These are phyloP conservation scores for Heterobasidion occidentale DNA, from an alignment of 1,284 basidiomycete species.

Conservation along the genomic window DNA sequence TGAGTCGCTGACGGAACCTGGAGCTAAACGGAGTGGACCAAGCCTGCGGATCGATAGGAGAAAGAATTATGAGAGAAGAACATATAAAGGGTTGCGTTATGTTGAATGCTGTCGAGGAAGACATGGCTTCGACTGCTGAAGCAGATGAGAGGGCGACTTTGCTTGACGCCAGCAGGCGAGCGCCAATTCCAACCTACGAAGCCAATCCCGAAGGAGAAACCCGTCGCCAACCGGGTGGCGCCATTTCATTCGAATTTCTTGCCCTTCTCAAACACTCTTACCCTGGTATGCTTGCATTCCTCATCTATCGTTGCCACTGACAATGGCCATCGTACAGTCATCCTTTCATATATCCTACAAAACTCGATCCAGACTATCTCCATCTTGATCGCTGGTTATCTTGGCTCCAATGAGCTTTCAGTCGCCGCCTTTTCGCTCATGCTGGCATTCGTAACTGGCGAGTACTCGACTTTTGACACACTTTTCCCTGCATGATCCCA, in stretches of 20 bases:
- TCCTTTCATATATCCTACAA: constrained; percentile 61
- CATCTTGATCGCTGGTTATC: constrained; percentile 52
- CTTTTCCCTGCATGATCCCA: constrained; percentile 37
- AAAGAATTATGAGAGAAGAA: neutral
- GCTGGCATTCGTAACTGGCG: constrained; percentile 71
- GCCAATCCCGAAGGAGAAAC: constrained; percentile 7
- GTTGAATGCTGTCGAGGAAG: neutral
- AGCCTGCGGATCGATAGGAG: constrained; percentile 2
- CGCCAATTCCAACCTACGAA: neutral
- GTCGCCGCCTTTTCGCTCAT: constrained; percentile 67
- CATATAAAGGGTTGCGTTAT: neutral
- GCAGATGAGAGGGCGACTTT: neutral
- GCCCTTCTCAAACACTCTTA: constrained; percentile 11
- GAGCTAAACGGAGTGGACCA: neutral
- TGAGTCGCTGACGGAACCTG: neutral
- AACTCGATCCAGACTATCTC: constrained; percentile 65
- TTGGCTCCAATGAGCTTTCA: constrained; percentile 63
- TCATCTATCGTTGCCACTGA: neutral
- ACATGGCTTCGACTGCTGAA: neutral
- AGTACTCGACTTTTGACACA: constrained; percentile 29
- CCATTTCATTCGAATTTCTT: constrained; percentile 6
- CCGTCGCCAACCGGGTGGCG: constrained; percentile 7
- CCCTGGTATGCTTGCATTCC: constrained; percentile 7
- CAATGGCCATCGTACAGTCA: constrained; percentile 27
- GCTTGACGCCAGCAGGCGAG: neutral